Evolutionary conservation across 257 asterid genomes (phyloP).

Genomic region (Petrea volubilis): DNA sequence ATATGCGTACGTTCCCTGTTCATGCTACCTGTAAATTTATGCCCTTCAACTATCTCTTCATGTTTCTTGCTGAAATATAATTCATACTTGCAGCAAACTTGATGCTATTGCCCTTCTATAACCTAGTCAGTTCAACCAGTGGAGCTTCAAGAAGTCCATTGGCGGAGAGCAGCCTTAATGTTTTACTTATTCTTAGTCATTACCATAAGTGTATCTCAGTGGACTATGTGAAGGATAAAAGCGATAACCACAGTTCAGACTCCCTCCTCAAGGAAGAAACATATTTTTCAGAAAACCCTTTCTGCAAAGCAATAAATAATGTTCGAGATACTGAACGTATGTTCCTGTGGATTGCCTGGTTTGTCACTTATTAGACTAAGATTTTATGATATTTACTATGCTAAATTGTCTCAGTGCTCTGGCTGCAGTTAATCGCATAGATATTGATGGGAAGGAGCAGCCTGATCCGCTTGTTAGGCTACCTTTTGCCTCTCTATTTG

Average conservation of each 20-base stretch:
- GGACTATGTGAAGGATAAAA: slow-evolving; percentile 60
- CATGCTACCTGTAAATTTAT: slow-evolving; percentile 14
- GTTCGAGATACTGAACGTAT: slow-evolving; percentile 84
- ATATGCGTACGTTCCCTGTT: neutral
- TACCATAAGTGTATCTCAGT: slow-evolving; percentile 61
- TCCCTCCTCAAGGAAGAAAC: slow-evolving; percentile 61
- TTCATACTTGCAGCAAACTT: slow-evolving; percentile 74
- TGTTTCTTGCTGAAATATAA: slow-evolving; percentile 28
- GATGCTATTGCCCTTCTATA: slow-evolving; percentile 74
- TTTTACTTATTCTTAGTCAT: slow-evolving; percentile 75
- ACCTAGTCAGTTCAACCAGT: slow-evolving; percentile 75
- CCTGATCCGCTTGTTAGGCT: slow-evolving; percentile 68
- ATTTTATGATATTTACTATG: slow-evolving; percentile 18
- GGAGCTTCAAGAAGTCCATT: slow-evolving; percentile 73
- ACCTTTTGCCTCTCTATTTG: slow-evolving; percentile 95
- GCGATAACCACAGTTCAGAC: slow-evolving; percentile 46
- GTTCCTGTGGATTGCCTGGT: slow-evolving; percentile 25
- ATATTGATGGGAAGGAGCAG: slow-evolving; percentile 76
- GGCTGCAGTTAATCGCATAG: slow-evolving; percentile 82
- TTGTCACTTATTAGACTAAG: slow-evolving; percentile 6
- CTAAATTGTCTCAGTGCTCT: slow-evolving; percentile 36
- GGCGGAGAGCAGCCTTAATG: slow-evolving; percentile 83
- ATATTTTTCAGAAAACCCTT: slow-evolving; percentile 78
- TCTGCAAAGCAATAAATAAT: slow-evolving; percentile 80
- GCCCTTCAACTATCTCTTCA: slow-evolving; percentile 14